Evolutionary conservation across 495 filamentous ascomycete genomes (phyloP), one percentile per base, ranked within the genome.

Genomic region (Eremomyces bilateralis): DNA sequence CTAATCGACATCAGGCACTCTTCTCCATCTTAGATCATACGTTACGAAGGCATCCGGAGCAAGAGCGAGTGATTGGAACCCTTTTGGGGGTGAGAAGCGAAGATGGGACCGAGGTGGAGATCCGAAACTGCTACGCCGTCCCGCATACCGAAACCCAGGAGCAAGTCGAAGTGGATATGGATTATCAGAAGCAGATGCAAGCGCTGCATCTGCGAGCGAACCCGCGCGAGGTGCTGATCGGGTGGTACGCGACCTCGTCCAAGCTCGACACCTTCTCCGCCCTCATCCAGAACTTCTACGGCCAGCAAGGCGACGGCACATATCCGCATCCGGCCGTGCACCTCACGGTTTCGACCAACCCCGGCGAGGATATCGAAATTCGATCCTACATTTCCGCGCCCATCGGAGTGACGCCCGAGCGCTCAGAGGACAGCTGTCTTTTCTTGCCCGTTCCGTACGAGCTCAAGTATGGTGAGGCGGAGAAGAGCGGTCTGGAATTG

Each of bases 241-340:
- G 88, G 46, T 97, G 88, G 88, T 97, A 97, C 61, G 91, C 90
- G 41, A 97, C 90, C 15, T 80, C 76, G 46, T 69, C 75, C 46
- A 82, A 93, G 59, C 69, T 97, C 49, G 95, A 97, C 69, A 91
- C 78, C 45, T 97, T 95, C 69, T 79, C 71, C 47, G 88, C 88
- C 38, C 73, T 97, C 43, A 97, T 97, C 58, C 88, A 97, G 61
- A 97, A 97, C 63, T 97, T 97, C 65, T 97, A 95, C 65, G 81
- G 80, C 43, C 79, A 80, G 41, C 81, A 90, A 51, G 85, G 85
- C 40, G 90, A 92, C 27, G 88, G 88, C 41, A 97, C 88, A 29
- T 94, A 76, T 63, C 88, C 88, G 31, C 78, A 92, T 60, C 88
- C 88, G 5, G 83, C 88, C 33, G 78, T 97, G 10, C 88, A 97